Evolutionary conservation across 1,284 basidiomycete species (phyloP), one percentile per base, ranked within the genome.

Genomic region (Mixia osmundae): DNA sequence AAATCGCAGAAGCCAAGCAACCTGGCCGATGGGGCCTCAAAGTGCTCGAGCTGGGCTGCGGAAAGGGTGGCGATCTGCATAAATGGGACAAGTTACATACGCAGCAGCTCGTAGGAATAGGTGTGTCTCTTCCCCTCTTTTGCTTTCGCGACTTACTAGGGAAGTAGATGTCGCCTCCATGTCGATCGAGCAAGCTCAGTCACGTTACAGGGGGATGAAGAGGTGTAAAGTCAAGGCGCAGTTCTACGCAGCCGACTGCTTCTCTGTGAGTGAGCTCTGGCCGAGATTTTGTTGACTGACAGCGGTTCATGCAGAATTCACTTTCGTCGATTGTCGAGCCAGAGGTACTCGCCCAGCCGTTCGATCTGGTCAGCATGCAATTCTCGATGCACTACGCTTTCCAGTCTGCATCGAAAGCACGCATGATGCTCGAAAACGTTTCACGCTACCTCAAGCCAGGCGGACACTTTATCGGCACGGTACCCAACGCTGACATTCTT

Each of bases 371-470:
- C 15, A 78, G 80, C 2, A 76, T 95, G 75, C 91, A 99, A 54
- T 99, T 99, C 57, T 97, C 89, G 59, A 91, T 97, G 80, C 91
- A 99, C 57, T 97, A 99, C 53, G 91, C 89, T 6, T 97, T 95
- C 56, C 85, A 95, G 54, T 75, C 67, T 26, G 68, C 72, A 21
- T 61, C 67, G 36, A 94, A 91, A 55, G 80, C 74, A 19, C 66
- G 80, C 24, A 72, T 69, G 51, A 94, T 99, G 89, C 68, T 99
- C 20, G 68, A 74, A 35, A 99, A 99, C 53, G 87, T 89, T 18
- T 69, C 72, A 36, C 58, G 67, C 27, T 75, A 75, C 61, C 63
- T 99, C 33, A 64, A 76, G 25, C 61, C 63, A 18, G 87, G 87
- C 21, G 91, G 91, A 2, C 57, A 73, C 10, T 91, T 95, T 50